Conservation (phyloP, 1,139 yeast species). For the Nakaseomyces glabratus region DNA sequence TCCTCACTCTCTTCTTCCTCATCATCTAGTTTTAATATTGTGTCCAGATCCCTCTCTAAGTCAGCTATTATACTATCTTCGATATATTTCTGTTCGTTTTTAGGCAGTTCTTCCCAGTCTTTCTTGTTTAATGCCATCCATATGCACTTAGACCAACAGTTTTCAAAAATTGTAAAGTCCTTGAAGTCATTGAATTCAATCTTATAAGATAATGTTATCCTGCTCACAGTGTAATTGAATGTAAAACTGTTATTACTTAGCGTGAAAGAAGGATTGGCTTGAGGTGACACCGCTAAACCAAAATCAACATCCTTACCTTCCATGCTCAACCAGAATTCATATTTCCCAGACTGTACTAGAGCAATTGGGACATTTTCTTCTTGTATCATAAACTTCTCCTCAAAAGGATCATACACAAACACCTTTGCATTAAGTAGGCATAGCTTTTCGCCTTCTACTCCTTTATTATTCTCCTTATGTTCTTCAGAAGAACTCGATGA, state of each 20-base stretch:
- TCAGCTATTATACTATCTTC: constrained; percentile 39
- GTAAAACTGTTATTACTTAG: constrained; percentile 50
- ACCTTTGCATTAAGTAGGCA: constrained; percentile 34
- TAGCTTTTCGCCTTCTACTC: constrained; percentile 21
- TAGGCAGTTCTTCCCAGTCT: constrained; percentile 40
- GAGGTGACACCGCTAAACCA: constrained; percentile 39
- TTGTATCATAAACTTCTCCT: constrained; percentile 44
- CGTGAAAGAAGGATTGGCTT: constrained; percentile 59
- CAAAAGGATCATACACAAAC: constrained; percentile 47
- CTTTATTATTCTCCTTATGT: constrained; percentile 4
- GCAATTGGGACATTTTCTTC: constrained; percentile 31
- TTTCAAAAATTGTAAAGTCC: constrained; percentile 44
- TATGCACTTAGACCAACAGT: constrained; percentile 41
- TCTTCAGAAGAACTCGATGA: constrained; percentile 9
- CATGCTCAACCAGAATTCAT: constrained; percentile 47
- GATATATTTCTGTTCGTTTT: constrained; percentile 42
- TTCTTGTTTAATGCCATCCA: constrained; percentile 54
- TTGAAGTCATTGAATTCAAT: constrained; percentile 42
- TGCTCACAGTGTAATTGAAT: constrained; percentile 46
- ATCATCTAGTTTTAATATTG: constrained; percentile 31
- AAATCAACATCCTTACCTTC: constrained; percentile 30
- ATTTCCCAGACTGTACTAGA: constrained; percentile 43
- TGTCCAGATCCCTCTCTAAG: constrained; percentile 29
- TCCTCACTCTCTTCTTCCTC: constrained; percentile 21
- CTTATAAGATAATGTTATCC: constrained; percentile 50